A percentile compares a stretch with the other conserved stretches of the same genome.
phyloP scores from a whole-genome alignment of 2,329 filamentous ascomycete species.

The Penicillium polonicum region DNA sequence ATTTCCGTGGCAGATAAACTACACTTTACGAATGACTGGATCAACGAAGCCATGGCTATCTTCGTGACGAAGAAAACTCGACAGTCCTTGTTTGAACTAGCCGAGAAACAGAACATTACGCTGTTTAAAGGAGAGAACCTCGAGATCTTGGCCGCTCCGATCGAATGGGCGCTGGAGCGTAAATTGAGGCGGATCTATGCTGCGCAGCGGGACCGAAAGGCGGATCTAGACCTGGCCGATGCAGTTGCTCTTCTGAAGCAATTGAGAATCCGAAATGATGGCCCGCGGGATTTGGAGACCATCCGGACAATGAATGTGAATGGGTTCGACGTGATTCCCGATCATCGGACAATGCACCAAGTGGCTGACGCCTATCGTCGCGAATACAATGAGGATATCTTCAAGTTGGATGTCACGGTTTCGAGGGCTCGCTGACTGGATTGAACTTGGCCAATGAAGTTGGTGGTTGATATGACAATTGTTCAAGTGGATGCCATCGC shows the following conservation, averaged over 20 bases:
- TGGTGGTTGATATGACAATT: neutral
- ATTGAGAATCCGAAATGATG: conserved; percentile 21
- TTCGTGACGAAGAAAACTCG: conserved; percentile 29
- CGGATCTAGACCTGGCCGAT: conserved; percentile 31
- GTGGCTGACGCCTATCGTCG: conserved; percentile 30
- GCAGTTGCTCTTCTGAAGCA: conserved; percentile 32
- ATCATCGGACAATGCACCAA: conserved; percentile 29
- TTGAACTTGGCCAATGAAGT: neutral
- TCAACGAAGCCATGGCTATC: conserved; percentile 34
- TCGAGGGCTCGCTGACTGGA: neutral
- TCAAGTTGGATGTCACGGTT: conserved; percentile 7
- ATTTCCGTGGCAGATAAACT: conserved; percentile 23
- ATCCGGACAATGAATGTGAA: conserved; percentile 31
- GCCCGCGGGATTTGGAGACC: conserved; percentile 26
- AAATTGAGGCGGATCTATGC: conserved; percentile 35
- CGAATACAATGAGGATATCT: conserved; percentile 27
- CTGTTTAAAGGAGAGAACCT: conserved; percentile 32
- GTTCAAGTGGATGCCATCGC: neutral
- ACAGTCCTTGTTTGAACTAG: conserved; percentile 28
- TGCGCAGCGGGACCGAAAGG: conserved; percentile 22
- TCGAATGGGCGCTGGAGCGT: conserved; percentile 39
- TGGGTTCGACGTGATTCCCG: conserved; percentile 30
- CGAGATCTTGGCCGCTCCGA: conserved; percentile 32
- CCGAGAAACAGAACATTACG: conserved; percentile 33
- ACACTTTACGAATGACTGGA: conserved; percentile 28